Conservation (phyloP, 176 grass and related monocot genomes). For the Carex myosuroides region DNA sequence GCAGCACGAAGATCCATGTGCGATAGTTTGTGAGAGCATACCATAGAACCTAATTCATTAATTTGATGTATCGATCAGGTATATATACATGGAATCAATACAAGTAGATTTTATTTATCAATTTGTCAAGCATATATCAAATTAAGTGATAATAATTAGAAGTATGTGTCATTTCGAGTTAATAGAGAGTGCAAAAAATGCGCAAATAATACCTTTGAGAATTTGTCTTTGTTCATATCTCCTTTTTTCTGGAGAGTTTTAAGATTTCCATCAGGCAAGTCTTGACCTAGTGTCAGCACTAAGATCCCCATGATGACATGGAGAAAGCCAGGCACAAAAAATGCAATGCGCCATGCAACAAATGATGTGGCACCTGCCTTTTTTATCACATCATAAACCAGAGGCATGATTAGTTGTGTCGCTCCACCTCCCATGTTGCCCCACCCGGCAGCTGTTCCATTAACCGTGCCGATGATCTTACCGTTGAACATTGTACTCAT, state of each 20-base stretch:
- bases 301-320: constrained; percentile 60
- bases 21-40: constrained; percentile 68
- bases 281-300: constrained; percentile 68
- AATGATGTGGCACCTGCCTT: constrained; percentile 43
- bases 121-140: not conserved
- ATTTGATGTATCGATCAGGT: not conserved
- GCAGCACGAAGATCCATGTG: constrained; percentile 80
- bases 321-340: constrained; percentile 58
- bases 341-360: constrained; percentile 63
- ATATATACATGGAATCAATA: not conserved
- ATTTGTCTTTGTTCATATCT: constrained; percentile 50
- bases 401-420: constrained; percentile 88
- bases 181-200: not conserved
- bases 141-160: not conserved
- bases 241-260: constrained; percentile 48
- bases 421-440: constrained; percentile 89
- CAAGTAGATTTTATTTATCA: not conserved
- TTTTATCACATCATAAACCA: constrained; percentile 60
- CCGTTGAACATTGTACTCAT: constrained; percentile 95
- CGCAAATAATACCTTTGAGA: constrained; percentile 38
- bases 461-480: constrained; percentile 68
- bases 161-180: not conserved
- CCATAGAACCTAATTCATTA: constrained; percentile 32
- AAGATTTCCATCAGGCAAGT: constrained; percentile 82
- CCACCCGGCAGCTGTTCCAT: constrained; percentile 58